Conservation (phyloP, 2,329 filamentous ascomycete genomes). For the Fusarium scirpi region DNA sequence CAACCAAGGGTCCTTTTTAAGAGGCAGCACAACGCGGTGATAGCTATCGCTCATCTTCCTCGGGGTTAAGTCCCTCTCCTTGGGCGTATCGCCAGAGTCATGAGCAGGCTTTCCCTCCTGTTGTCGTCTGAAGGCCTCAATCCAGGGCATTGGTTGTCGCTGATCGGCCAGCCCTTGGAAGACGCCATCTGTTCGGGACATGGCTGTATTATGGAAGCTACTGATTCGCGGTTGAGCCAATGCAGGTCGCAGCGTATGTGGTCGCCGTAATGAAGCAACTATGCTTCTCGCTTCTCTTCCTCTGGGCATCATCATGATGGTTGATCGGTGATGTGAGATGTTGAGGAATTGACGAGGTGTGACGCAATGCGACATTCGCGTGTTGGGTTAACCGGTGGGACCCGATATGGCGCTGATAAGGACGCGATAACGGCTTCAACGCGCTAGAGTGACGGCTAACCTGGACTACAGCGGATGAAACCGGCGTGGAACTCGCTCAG, state of each 20-base stretch:
- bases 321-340: neutral
- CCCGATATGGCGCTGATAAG: constrained; percentile 13
- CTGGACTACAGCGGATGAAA: constrained; percentile 1
- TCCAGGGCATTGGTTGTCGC: constrained; percentile 47
- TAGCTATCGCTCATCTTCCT: constrained; percentile 51
- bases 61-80: constrained; percentile 45
- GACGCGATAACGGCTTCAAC: neutral
- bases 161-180: constrained; percentile 46
- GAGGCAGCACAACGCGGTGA: constrained; percentile 62
- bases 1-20: constrained; percentile 80
- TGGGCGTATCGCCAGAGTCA: constrained; percentile 5
- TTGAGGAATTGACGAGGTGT: constrained; percentile 11
- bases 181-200: constrained; percentile 46
- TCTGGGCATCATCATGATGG: constrained; percentile 26
- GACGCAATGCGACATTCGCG: constrained; percentile 22
- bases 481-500: neutral
- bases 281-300: constrained; percentile 8
- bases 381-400: neutral
- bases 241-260: neutral
- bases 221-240: neutral
- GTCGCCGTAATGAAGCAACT: constrained; percentile 10
- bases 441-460: neutral
- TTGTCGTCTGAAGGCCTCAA: constrained; percentile 45
- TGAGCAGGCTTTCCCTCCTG: constrained; percentile 34
- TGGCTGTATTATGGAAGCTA: constrained; percentile 35